phyloP scores from a whole-genome alignment of 78 protist species.

The Isochrysis galbana region DNA sequence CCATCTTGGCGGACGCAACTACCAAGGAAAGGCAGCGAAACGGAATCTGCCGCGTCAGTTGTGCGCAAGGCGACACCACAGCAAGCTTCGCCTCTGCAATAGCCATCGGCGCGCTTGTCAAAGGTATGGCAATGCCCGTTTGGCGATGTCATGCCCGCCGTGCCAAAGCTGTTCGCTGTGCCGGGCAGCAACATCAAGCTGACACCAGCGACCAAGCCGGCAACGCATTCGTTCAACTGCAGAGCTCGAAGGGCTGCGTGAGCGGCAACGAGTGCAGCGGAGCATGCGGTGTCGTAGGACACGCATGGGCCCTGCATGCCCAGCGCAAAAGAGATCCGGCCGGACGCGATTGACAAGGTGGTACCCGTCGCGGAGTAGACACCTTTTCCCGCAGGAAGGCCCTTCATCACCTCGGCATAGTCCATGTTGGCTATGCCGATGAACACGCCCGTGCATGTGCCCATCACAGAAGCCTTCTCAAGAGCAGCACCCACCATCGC shows the following conservation, averaged over 20 bases:
- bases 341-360: not conserved
- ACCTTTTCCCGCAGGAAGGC: not conserved
- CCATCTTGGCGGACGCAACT: slow-evolving; percentile 64
- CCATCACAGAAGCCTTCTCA: not conserved
- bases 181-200: not conserved
- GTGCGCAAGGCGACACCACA: slow-evolving; percentile 56
- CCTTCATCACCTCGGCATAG: not conserved
- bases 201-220: not conserved
- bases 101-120: slow-evolving; percentile 79
- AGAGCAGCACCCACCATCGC: not conserved
- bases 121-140: slow-evolving; percentile 69
- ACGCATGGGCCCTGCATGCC: slow-evolving; percentile 80
- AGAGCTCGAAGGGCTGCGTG: slow-evolving; percentile 54
- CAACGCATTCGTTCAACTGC: not conserved
- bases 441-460: not conserved
- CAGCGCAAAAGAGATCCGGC: slow-evolving; percentile 69
- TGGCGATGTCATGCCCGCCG: slow-evolving; percentile 56
- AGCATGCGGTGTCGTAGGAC: slow-evolving; percentile 88
- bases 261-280: slow-evolving; percentile 74
- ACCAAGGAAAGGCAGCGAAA: slow-evolving; percentile 13
- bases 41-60: slow-evolving; percentile 64
- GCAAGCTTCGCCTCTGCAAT: slow-evolving; percentile 80
- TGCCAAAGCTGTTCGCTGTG: slow-evolving; percentile 15
- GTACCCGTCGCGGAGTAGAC: not conserved
- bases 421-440: not conserved